A percentile compares a stretch with the other conserved stretches of the same genome.
Evolutionary conservation across 2,329 filamentous ascomycete genomes (phyloP).

Genomic region (Leptographium lundbergii): DNA sequence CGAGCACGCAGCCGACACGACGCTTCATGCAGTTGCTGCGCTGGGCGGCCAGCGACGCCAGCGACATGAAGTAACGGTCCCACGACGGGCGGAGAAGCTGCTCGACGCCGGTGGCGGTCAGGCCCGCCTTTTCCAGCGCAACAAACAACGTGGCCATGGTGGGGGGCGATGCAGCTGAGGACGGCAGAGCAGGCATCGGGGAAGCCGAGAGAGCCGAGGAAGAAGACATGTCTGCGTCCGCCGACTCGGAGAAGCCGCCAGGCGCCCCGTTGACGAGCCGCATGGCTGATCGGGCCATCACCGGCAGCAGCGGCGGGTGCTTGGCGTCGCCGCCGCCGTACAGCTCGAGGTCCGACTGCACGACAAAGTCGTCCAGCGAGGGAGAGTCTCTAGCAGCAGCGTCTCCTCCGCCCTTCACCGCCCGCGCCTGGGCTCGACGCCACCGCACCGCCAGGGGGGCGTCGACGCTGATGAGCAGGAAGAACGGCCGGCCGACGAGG

Average conservation of each 20-base stretch:
- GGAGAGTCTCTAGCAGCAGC: background rate
- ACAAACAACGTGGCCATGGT: constrained; percentile 42
- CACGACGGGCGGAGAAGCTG: constrained; percentile 74
- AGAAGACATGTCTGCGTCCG: background rate
- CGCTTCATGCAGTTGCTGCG: constrained; percentile 98
- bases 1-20: constrained; percentile 85
- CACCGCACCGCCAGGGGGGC: constrained; percentile 77
- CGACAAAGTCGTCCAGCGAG: constrained; percentile 41
- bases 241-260: background rate
- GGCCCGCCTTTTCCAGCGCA: constrained; percentile 60
- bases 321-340: constrained; percentile 40
- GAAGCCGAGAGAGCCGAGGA: background rate
- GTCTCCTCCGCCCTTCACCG: constrained; percentile 8
- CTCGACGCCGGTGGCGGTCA: constrained; percentile 48
- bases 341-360: constrained; percentile 57
- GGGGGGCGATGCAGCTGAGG: background rate
- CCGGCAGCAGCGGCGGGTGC: constrained; percentile 50
- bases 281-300: constrained; percentile 72
- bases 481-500: constrained; percentile 73
- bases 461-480: constrained; percentile 83
- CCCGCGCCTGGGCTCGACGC: constrained; percentile 51
- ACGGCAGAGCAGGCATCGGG: background rate
- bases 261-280: constrained; percentile 64
- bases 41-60: constrained; percentile 83
- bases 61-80: constrained; percentile 97